Percentiles rank a stretch among this genome's conserved stretches.
These are phyloP conservation scores for Hortaea sp. DNA, from an alignment of 2,329 filamentous ascomycete species.

Conservation along the genomic window DNA sequence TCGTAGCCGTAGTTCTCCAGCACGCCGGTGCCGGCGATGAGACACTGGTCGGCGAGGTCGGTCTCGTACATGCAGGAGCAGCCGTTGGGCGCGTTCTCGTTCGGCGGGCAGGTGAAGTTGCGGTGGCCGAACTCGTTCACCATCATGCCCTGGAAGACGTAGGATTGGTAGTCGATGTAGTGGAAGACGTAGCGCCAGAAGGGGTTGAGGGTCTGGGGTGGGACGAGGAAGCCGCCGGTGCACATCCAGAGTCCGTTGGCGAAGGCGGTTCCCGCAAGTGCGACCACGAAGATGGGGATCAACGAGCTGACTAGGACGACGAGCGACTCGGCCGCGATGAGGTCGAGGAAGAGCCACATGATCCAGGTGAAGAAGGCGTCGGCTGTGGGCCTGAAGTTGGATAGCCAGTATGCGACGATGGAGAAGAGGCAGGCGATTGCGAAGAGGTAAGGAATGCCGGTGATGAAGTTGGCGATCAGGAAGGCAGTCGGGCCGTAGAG, in stretches of 20 bases:
- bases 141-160: slow-evolving; percentile 90
- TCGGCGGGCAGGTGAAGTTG: slow-evolving; percentile 49
- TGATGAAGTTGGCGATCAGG: slow-evolving; percentile 68
- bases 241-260: slow-evolving; percentile 87
- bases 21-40: slow-evolving; percentile 62
- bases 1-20: slow-evolving; percentile 60
- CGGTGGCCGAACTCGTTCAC: slow-evolving; percentile 67
- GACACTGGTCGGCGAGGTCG: slow-evolving; percentile 51
- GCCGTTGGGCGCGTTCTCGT: slow-evolving; percentile 23
- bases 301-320: slow-evolving; percentile 66
- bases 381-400: slow-evolving; percentile 58
- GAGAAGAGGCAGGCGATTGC: slow-evolving; percentile 68
- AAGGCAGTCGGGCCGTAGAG: slow-evolving; percentile 67
- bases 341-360: slow-evolving; percentile 76
- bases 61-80: slow-evolving; percentile 65
- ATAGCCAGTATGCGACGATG: slow-evolving; percentile 67
- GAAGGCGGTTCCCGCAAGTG: slow-evolving; percentile 71
- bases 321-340: slow-evolving; percentile 70
- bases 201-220: slow-evolving; percentile 59
- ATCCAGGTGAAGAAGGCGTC: slow-evolving; percentile 66
- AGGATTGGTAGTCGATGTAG: slow-evolving; percentile 79
- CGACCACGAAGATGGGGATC: slow-evolving; percentile 69
- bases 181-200: slow-evolving; percentile 85
- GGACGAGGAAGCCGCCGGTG: slow-evolving; percentile 72
- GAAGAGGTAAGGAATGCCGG: slow-evolving; percentile 73